Evolutionary conservation across 2,329 filamentous ascomycete species (phyloP).

Genomic region (Beauveria pseudobassiana): DNA sequence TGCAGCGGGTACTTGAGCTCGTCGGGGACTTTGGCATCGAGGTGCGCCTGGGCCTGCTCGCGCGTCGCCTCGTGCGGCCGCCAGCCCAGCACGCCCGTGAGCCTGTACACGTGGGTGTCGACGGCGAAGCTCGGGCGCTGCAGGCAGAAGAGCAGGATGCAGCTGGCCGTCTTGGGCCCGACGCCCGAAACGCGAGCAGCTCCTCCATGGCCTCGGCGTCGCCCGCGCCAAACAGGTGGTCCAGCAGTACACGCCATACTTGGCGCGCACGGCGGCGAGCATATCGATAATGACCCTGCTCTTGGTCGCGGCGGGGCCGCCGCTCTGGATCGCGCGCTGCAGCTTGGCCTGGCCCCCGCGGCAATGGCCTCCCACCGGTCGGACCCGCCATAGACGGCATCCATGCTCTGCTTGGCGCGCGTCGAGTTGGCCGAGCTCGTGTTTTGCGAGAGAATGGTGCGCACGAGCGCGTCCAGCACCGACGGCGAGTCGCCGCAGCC

Average conservation of each 20-base stretch:
- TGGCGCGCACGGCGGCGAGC: slow-evolving; percentile 51
- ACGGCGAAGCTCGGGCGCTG: slow-evolving; percentile 41
- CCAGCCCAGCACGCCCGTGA: slow-evolving; percentile 43
- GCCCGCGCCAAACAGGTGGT: slow-evolving; percentile 36
- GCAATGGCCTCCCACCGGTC: slow-evolving; percentile 36
- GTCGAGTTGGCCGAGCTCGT: slow-evolving; percentile 49
- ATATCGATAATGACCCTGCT: slow-evolving; percentile 64
- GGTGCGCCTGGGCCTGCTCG: slow-evolving; percentile 41
- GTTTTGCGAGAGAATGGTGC: slow-evolving; percentile 46
- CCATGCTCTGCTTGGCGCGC: slow-evolving; percentile 47
- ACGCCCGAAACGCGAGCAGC: slow-evolving; percentile 43
- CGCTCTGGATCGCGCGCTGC: slow-evolving; percentile 58
- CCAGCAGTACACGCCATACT: slow-evolving; percentile 36
- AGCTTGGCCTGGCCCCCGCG: slow-evolving; percentile 32
- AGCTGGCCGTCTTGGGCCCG: slow-evolving; percentile 47
- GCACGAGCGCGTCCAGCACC: slow-evolving; percentile 44
- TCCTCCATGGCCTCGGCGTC: slow-evolving; percentile 43
- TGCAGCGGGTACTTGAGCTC: slow-evolving; percentile 44
- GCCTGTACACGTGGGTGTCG: slow-evolving; percentile 45
- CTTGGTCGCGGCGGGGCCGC: slow-evolving; percentile 66
- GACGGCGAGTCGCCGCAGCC: slow-evolving; percentile 49
- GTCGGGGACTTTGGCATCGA: slow-evolving; percentile 40
- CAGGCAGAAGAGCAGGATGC: slow-evolving; percentile 45
- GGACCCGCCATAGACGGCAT: slow-evolving; percentile 34
- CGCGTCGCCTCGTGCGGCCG: slow-evolving; percentile 31